Evolutionary conservation across 306 rosid species (phyloP).

Genomic region (Pyrus betulifolia): DNA sequence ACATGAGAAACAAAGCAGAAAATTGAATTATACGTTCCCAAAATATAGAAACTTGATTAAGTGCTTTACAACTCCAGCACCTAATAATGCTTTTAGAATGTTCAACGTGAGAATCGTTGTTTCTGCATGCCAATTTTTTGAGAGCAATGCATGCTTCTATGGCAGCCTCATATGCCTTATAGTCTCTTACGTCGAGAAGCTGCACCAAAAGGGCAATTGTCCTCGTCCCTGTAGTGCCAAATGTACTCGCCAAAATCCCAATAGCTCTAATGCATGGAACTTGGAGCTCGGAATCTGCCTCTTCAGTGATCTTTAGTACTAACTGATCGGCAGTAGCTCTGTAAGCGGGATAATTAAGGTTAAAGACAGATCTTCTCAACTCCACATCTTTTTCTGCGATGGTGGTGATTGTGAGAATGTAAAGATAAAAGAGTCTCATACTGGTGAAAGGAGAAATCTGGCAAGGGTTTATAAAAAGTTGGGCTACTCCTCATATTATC

Average conservation of each 20-base stretch:
- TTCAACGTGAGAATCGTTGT: slow-evolving; percentile 54
- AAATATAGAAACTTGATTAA: background rate
- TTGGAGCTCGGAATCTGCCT: slow-evolving; percentile 38
- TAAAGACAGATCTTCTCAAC: slow-evolving; percentile 61
- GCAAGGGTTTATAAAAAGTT: too few species aligned
- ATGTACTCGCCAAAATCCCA: slow-evolving; percentile 71
- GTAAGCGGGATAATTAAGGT: slow-evolving; percentile 71
- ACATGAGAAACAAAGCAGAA: too few species aligned
- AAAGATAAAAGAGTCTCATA: too few species aligned
- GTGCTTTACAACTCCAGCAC: too few species aligned
- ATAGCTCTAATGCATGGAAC: slow-evolving; percentile 56
- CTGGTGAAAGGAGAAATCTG: too few species aligned
- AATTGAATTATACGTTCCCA: too few species aligned
- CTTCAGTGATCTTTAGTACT: slow-evolving; percentile 44
- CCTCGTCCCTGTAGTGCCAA: slow-evolving; percentile 16
- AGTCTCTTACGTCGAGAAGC: slow-evolving; percentile 68
- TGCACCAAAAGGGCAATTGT: slow-evolving; percentile 57
- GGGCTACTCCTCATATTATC: too few species aligned
- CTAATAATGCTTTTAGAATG: slow-evolving; percentile 63
- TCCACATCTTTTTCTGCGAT: slow-evolving; percentile 58
- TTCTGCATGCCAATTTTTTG: slow-evolving; percentile 48
- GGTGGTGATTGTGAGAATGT: too few species aligned
- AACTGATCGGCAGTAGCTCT: slow-evolving; percentile 66
- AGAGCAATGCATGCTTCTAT: slow-evolving; percentile 57
- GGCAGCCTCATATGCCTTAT: slow-evolving; percentile 22